Base-by-base conservation (phyloP, 1,284 basidiomycete species). In the Trametes sp. region DNA sequence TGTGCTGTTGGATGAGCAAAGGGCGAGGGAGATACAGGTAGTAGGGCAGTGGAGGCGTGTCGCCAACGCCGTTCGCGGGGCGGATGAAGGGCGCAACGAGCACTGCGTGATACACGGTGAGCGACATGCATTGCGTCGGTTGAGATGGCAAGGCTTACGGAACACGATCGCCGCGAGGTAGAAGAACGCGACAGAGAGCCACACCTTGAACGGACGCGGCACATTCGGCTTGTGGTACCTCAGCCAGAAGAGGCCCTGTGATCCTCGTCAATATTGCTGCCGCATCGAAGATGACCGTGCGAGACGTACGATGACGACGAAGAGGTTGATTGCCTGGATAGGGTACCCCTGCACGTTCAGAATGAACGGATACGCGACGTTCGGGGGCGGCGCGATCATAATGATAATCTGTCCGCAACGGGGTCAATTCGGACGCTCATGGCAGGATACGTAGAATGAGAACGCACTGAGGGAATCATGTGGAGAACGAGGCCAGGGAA, bases 341-440 rank as follows among this genome's bases (percentile, higher is more conserved):
- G 87, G 87, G 65, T 88, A 88, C 11, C 83, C 83, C 67, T 85
- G 77, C 3, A 88, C 74, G 61, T 88, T 84, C 1, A 90, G 79
- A 61, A 88, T 80, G 73, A 91, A 88, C 11, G 87, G 78, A 68
- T 89, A 92, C 0, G 87, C 87, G 66, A 90, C 88, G 1, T 86
- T 85, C 0, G 87, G 83, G 2, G 88, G 89, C 0, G 86, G 80
- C 0, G 78, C 78, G 24, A 85, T 69, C 62, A 87, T 78, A 62
- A 87, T 77, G 19, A 82, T 74, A 21, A 88, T 73, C 84, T 86
- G 44, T 33, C 10, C 6, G n/a, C 16, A 9, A 50, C 49, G 41
- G 5, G 38, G 31, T 50, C n/a, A 50, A 33, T 23, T 0, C 11
- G 23, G 2, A 24, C 33, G 7, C 24, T 1, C 10, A 2, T 3